Base-by-base conservation (phyloP, 2,329 filamentous ascomycete genomes). In the Endothia cerciana region DNA sequence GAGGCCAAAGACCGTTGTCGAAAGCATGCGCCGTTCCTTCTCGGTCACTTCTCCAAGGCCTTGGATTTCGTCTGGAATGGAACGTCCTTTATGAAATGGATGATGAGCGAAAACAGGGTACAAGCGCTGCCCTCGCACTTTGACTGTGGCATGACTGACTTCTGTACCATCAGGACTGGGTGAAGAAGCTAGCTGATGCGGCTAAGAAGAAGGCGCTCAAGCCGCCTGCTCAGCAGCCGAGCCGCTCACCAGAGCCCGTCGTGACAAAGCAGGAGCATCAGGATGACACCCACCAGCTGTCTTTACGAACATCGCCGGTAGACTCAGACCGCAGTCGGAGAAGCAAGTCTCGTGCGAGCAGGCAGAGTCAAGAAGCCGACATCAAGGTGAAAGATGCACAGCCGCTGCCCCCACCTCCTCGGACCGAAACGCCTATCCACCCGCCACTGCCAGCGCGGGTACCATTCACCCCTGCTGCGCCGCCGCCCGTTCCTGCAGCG, bases 11-110 rank as follows among this genome's bases (percentile, higher is more conserved):
- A 78, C 19, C 77, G 81, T 33, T 84, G 82, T 62, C 70, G 78
- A 43, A 78, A 82, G 22, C 83, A 87, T 67, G 82, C 81, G 1
- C 72, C 78, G 1, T 87, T 87, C 67, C 74, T 88, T 2, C 77
- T 86, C 15, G 78, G 79, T 4, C 85, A 88, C 64, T 83, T 86
- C 57, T 72, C 77, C 1, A 81, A 81, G 60, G 80, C 80, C 30
- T 65, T 69, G 4, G 70, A 73, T 0, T 73, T 81, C 33, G 74
- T 78, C 43, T 86, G 83, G 84, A 69, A 70, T 10, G 61, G 70
- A 2, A 86, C 83, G 0, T 73, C 73, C 5, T 84, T 88, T 67
- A 78, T 81, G 66, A 78, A 78, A 30, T 86, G 83, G 81, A 72
- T 88, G 55, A 76, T 73, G 2, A 68, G 78, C 64, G 58, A 22